Evolutionary conservation across 345 rosid species (phyloP), one percentile per base, ranked within the genome.

Genomic region (Kandelia obovata): DNA sequence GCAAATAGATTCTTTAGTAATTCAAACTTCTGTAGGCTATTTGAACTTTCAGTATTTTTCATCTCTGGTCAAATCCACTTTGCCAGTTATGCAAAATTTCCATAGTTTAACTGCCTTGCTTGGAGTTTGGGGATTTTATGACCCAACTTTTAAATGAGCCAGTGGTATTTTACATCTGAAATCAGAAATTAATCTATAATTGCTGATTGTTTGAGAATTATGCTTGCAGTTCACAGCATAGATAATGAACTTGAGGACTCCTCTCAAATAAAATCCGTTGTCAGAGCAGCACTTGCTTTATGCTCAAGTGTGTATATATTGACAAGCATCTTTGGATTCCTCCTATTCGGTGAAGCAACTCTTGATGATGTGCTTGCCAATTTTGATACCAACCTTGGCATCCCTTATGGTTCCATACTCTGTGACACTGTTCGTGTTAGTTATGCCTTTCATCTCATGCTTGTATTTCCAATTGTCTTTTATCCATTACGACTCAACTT

Each of bases 321-420:
- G 71, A 70, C 70, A 27, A 66, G 75, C 67, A 15, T 75, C 35
- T 75, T 70, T n/a, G 79, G 79, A 3, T 53, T 70, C 28, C 75
- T 75, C 8, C 71, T 70, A 21, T 75, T 75, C 20, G 78, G 78
- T 4, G 56, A 75, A 53, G 70, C 78, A 28, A 75, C 64, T 3
- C 67, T 69, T 8, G 70, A 69, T 64, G 74, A 75, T 75, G 66
- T 75, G 31, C 39, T 75, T 25, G 74, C 73, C 6, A 75, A 75
- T 25, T 75, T 75, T 23, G 64, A 69, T 59, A 69, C 73, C 0
- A 30, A 69, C 30, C 73, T 65, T 9, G 75, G 74, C 17, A 63
- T 70, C 6, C 71, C 75, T 53, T 70, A 60, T 55, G 55, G 71
- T 27, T 27, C 70, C 17, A 13, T 75, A 19, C 66, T 75, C 13